Conservation (phyloP, 345 rosid genomes). For the Syzygium oleosum region DNA sequence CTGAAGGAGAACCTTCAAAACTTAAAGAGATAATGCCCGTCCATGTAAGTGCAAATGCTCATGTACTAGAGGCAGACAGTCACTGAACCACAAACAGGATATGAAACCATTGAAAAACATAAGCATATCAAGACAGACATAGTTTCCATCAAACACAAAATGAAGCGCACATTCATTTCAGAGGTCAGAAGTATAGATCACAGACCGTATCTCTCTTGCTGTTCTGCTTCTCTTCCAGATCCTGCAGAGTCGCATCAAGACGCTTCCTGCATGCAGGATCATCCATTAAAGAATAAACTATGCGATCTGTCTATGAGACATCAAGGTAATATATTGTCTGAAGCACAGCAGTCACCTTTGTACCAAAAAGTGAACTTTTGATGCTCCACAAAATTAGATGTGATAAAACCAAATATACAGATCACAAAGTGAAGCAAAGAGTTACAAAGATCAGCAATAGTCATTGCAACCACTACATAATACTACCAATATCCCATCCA, state of each 20-base stretch:
- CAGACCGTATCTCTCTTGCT: constrained; percentile 87
- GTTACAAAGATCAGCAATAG: background rate
- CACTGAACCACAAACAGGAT: background rate
- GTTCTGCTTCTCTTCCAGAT: constrained; percentile 84
- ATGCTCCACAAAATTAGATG: background rate
- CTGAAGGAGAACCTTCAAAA: background rate
- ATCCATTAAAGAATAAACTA: background rate
- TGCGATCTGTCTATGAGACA: background rate
- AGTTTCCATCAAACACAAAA: background rate
- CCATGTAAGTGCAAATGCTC: background rate
- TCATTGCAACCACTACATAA: background rate
- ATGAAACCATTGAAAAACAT: background rate
- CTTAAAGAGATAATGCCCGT: background rate
- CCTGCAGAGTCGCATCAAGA: constrained; percentile 79
- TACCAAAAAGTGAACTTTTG: background rate
- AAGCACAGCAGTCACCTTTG: background rate
- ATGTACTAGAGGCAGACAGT: background rate
- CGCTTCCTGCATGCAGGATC: constrained; percentile 55
- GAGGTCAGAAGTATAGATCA: background rate
- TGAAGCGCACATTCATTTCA: background rate
- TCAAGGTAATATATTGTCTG: background rate
- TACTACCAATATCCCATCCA: background rate
- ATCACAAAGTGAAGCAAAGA: background rate
- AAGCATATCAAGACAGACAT: background rate
- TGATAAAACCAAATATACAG: background rate